Evolutionary conservation across 1,284 basidiomycete genomes (phyloP).

Genomic region (Salmacisia buchloeana): DNA sequence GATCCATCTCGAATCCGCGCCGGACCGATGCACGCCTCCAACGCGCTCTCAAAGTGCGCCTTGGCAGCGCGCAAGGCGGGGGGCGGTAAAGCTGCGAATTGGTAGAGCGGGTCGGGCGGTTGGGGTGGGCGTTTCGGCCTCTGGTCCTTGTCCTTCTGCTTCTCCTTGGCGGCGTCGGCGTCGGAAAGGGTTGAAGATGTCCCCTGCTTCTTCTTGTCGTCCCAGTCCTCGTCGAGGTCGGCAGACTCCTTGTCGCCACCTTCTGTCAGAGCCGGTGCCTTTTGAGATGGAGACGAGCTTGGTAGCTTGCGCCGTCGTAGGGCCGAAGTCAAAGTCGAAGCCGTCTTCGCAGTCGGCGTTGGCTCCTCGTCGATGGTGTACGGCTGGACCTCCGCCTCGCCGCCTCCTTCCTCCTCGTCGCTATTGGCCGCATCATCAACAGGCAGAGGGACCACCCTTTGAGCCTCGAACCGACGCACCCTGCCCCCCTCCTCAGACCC

Average conservation of each 20-base stretch:
- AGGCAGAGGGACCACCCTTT: background rate
- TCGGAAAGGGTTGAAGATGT: background rate
- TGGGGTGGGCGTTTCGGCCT: background rate
- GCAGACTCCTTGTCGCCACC: slow-evolving; percentile 4
- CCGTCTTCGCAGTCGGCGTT: background rate
- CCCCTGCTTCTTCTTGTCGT: slow-evolving; percentile 4
- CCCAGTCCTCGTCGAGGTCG: background rate
- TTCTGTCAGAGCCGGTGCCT: background rate
- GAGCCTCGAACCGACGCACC: background rate
- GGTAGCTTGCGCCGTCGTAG: background rate
- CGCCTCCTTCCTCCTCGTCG: slow-evolving; percentile 4
- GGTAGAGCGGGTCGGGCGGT: slow-evolving; percentile 12
- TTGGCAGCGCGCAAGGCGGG: slow-evolving; percentile 9
- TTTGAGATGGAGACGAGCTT: no score
- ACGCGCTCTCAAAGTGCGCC: background rate
- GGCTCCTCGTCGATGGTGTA: background rate
- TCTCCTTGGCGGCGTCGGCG: background rate
- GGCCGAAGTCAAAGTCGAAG: background rate
- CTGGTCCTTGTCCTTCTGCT: slow-evolving; percentile 5
- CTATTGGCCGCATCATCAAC: background rate
- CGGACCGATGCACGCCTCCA: background rate
- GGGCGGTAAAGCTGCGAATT: slow-evolving; percentile 14
- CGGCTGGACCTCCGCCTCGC: background rate
- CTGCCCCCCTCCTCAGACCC: background rate
- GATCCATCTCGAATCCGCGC: no score